phyloP scores from a whole-genome alignment of 1,284 basidiomycete species.

The Melanopsichium pennsylvanicum region DNA sequence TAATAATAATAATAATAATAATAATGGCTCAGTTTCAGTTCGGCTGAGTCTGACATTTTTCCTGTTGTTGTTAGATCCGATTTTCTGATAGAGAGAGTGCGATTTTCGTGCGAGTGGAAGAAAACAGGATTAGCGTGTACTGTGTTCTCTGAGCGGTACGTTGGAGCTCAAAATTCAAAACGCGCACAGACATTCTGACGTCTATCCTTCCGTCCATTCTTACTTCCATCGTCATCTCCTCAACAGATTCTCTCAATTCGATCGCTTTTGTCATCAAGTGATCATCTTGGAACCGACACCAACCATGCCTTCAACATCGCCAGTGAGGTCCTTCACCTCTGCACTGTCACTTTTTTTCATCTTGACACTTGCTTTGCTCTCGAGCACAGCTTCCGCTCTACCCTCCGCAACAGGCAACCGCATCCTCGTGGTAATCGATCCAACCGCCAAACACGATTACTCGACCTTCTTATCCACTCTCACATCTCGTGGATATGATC shows the following conservation, averaged over 20 bases:
- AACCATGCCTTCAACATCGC: not conserved
- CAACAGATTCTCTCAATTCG: no score
- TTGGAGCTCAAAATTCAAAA: conserved; percentile 12
- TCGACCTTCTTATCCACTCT: conserved; percentile 40
- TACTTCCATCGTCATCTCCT: not conserved
- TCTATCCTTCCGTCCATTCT: not conserved
- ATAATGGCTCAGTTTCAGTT: no score
- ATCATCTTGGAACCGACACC: not conserved
- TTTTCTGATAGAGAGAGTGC: not conserved
- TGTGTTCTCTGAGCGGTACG: conserved; percentile 17
- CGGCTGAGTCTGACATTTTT: no score
- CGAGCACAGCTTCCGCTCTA: conserved; percentile 46
- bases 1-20: no score
- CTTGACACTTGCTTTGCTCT: conserved; percentile 23
- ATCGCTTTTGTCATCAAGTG: no score
- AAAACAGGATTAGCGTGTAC: no score
- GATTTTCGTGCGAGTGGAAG: conserved; percentile 33
- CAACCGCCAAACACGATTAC: conserved; percentile 16
- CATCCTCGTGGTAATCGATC: conserved; percentile 54
- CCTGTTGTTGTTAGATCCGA: no score
- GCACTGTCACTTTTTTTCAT: conserved; percentile 11
- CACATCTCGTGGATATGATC: conserved; percentile 37
- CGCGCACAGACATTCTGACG: conserved; percentile 31
- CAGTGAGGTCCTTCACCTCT: not conserved
- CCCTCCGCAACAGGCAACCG: conserved; percentile 56